These are phyloP conservation scores for Halteria grandinella DNA, from an alignment of 73 alveolate genomes.

Conservation along the genomic window DNA sequence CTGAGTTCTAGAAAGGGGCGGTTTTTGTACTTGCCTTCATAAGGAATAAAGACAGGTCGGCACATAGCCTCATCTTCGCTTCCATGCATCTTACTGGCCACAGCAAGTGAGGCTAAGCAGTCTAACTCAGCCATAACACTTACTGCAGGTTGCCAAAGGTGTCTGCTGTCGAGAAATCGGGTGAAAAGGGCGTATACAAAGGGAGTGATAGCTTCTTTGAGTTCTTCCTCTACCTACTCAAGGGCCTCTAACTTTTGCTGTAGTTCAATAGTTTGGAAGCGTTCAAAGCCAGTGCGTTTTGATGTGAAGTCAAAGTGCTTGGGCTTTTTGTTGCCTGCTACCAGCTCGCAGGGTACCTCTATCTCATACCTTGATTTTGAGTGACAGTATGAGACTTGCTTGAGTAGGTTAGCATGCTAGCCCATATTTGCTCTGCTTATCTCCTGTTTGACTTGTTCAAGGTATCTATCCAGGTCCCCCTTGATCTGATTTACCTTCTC, in stretches of 20 bases:
- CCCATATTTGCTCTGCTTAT: neutral
- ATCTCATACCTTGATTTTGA: slow-evolving; percentile 77
- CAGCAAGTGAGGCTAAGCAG: slow-evolving; percentile 66
- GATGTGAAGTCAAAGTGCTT: slow-evolving; percentile 72
- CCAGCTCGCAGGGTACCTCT: slow-evolving; percentile 75
- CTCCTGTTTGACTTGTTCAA: slow-evolving; percentile 6
- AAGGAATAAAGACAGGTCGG: slow-evolving; percentile 52
- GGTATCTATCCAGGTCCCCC: neutral
- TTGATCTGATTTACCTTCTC: neutral
- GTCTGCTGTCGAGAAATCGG: slow-evolving; percentile 61
- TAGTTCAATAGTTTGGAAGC: slow-evolving; percentile 74
- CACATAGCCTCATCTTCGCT: slow-evolving; percentile 51
- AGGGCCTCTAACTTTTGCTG: slow-evolving; percentile 55
- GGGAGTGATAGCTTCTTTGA: slow-evolving; percentile 70
- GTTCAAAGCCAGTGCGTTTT: slow-evolving; percentile 61
- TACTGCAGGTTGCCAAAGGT: slow-evolving; percentile 56
- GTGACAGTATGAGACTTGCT: slow-evolving; percentile 50
- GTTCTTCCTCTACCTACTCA: slow-evolving; percentile 71
- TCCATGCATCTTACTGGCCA: slow-evolving; percentile 21
- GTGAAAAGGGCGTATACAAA: slow-evolving; percentile 61
- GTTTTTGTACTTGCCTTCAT: slow-evolving; percentile 46
- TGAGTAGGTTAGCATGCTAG: slow-evolving; percentile 6
- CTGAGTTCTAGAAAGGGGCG: slow-evolving; percentile 64
- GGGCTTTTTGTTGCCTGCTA: slow-evolving; percentile 72
- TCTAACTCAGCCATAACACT: slow-evolving; percentile 65